Percentiles rank a stretch among this genome's conserved stretches.
phyloP scores from a whole-genome alignment of 1,284 basidiomycete genomes.

The Ganoderma boninense region DNA sequence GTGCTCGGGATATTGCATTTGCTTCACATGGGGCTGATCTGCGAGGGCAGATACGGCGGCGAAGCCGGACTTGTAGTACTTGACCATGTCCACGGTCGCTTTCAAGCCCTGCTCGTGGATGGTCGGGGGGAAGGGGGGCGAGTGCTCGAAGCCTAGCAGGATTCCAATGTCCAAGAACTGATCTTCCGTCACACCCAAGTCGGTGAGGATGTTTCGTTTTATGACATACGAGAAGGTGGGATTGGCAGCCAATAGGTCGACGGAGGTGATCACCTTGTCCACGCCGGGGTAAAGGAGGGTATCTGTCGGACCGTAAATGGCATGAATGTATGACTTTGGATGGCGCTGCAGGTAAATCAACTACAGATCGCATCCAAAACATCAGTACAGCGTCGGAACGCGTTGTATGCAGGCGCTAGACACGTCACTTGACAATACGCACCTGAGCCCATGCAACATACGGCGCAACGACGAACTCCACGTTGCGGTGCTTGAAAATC shows the following conservation, averaged over 20 bases:
- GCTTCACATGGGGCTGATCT: conserved; percentile 82
- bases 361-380: conserved; percentile 48
- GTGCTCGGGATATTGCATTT: conserved; percentile 82
- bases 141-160: conserved; percentile 90
- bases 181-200: conserved; percentile 84
- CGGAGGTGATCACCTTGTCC: conserved; percentile 90
- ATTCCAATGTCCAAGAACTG: conserved; percentile 96
- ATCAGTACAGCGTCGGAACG: conserved; percentile 16
- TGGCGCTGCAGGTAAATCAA: conserved; percentile 95
- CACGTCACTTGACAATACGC: conserved; percentile 40
- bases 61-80: conserved; percentile 88
- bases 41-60: conserved; percentile 81
- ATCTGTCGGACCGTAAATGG: conserved; percentile 92
- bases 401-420: conserved; percentile 26
- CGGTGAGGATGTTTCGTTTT: conserved; percentile 80
- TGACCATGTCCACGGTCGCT: conserved; percentile 88
- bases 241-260: conserved; percentile 74
- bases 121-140: conserved; percentile 87
- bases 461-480: conserved; percentile 96
- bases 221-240: conserved; percentile 88
- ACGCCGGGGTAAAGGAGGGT: conserved; percentile 90
- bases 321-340: conserved; percentile 93
- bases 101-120: conserved; percentile 84
- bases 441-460: conserved; percentile 96
- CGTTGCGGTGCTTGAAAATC: conserved; percentile 94